phyloP scores from a whole-genome alignment of 2,329 filamentous ascomycete genomes.

The Exophiala aquamarina region DNA sequence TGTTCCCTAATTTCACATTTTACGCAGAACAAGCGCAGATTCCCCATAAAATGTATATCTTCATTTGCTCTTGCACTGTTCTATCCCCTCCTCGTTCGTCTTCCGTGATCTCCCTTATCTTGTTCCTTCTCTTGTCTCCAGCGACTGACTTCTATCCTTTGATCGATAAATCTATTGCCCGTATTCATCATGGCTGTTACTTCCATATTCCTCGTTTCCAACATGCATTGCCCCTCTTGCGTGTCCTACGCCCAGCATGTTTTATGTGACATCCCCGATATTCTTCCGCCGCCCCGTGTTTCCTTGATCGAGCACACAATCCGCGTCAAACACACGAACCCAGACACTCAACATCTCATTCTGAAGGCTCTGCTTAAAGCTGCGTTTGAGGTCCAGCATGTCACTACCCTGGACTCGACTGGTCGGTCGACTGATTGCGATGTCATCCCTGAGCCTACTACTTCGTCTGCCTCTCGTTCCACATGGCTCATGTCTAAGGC shows the following conservation, averaged over 20 bases:
- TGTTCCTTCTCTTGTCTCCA: background rate
- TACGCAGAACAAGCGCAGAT: conserved; percentile 23
- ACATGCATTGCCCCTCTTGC: conserved; percentile 51
- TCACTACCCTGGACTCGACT: conserved; percentile 38
- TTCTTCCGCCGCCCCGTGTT: conserved; percentile 40
- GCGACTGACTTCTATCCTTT: no score
- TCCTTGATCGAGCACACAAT: conserved; percentile 47
- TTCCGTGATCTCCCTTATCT: background rate
- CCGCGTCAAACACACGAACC: conserved; percentile 38
- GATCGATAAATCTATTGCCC: no score
- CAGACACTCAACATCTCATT: conserved; percentile 35
- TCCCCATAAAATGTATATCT: conserved; percentile 7
- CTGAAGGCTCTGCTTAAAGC: conserved; percentile 42
- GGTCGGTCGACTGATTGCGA: conserved; percentile 37
- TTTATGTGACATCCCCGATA: conserved; percentile 35
- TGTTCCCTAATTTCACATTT: conserved; percentile 12
- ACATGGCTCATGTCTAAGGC: conserved; percentile 23
- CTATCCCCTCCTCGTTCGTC: background rate
- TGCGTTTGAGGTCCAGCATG: conserved; percentile 48
- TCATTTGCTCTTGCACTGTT: background rate
- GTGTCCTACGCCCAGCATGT: conserved; percentile 46
- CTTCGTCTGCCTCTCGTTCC: conserved; percentile 10
- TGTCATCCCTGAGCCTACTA: conserved; percentile 24
- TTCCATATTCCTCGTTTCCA: conserved; percentile 46
- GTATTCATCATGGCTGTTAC: conserved; percentile 23